Evolutionary conservation across 2,329 filamentous ascomycete species (phyloP), one percentile per base, ranked within the genome.

Genomic region (Boeremia exigua): DNA sequence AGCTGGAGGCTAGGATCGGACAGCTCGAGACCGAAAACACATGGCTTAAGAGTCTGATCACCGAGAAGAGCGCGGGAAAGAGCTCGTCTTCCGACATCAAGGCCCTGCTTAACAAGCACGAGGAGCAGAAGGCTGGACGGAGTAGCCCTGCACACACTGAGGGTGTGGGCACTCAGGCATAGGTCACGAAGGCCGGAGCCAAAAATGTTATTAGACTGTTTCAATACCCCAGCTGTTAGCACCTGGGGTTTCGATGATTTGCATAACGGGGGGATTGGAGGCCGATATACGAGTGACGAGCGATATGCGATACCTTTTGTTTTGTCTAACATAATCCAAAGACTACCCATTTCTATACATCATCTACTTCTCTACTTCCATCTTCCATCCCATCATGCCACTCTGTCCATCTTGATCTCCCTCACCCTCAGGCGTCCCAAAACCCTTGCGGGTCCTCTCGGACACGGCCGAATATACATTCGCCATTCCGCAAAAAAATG

Each of bases 1-100:
- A 82, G 65, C 75, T 82, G 34, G 80, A 82, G 71, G 80, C 79
- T 68, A 79, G 82, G 67, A 82, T 82, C 65, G 78, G 78, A 49
- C 82, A 80, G 80, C 71, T 82, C 9, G 80, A 82, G 72, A 81
- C 79, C 66, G 80, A 82, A 69, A 82, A 82, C 67, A 77, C 78
- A 56, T 82, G 80, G 80, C 71, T 82, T 37, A 82, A 81, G 73
- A 75, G 75, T 25, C 73, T 82, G 44, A 81, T 82, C 62, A 81
- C 78, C 0, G 80, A 82, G 66, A 82, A 81, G 76, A 77, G 71
- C 54, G 75, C 77, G 40, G 70, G 69, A 56, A 74, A 74, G 19
- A 61, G 62, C 33, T 67, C 67, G 3, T 58, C 65, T 4, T 58
- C 60, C n/a, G 73, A 76, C 33, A 59, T 76, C 52, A 67, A 58